A percentile compares a stretch with the other conserved stretches of the same genome.
Evolutionary conservation across 2,329 filamentous ascomycete genomes (phyloP).

Genomic region (Pseudopithomyces maydicus): DNA sequence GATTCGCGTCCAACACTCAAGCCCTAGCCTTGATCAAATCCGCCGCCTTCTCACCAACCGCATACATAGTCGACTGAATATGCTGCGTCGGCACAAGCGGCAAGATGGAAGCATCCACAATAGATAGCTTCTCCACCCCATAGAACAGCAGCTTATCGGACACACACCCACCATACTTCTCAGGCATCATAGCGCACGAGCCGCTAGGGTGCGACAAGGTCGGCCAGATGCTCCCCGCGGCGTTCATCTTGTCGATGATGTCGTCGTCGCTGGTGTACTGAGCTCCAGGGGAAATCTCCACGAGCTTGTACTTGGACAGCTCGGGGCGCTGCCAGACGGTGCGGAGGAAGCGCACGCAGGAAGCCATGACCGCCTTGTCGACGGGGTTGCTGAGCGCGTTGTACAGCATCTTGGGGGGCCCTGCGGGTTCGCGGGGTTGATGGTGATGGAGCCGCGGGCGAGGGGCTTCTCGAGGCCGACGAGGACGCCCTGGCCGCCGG

Average conservation of each 20-base stretch:
- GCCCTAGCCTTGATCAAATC: constrained; percentile 30
- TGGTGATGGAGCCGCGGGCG: constrained; percentile 43
- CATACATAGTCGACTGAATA: constrained; percentile 41
- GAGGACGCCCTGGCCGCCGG: constrained; percentile 28
- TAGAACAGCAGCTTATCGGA: constrained; percentile 33
- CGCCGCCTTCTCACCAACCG: constrained; percentile 41
- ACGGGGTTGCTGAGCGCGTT: constrained; percentile 37
- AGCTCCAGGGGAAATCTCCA: constrained; percentile 31
- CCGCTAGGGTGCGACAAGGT: constrained; percentile 34
- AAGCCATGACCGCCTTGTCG: constrained; percentile 36
- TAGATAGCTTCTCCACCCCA: constrained; percentile 30
- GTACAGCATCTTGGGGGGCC: constrained; percentile 30
- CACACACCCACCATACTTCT: constrained; percentile 35
- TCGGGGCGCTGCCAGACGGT: constrained; percentile 34
- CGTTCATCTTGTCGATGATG: constrained; percentile 25
- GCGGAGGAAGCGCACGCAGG: constrained; percentile 44
- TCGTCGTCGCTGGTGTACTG: constrained; percentile 34
- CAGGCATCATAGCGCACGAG: constrained; percentile 41
- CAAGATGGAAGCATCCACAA: constrained; percentile 39
- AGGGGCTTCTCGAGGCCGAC: constrained; percentile 44
- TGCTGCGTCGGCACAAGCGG: constrained; percentile 39
- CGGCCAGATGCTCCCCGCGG: constrained; percentile 22
- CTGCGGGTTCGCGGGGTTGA: constrained; percentile 33
- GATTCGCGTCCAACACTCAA: background rate
- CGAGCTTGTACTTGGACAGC: constrained; percentile 22